phyloP scores from a whole-genome alignment of 2,329 filamentous ascomycete species.

The Leptosphaerulina australis region DNA sequence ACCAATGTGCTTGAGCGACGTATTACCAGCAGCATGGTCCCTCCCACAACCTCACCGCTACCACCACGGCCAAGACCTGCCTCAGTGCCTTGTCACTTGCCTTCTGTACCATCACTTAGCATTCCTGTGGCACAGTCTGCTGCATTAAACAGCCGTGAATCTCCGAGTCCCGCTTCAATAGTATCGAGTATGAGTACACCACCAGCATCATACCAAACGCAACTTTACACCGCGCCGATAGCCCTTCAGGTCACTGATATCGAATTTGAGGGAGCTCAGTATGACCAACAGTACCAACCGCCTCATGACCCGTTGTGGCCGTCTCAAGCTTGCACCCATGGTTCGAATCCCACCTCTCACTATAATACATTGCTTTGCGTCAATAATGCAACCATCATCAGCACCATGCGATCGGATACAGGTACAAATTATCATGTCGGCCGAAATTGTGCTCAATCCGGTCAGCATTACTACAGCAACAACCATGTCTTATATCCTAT shows the following conservation, averaged over 20 bases:
- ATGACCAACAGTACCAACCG: slow-evolving; percentile 34
- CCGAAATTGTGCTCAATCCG: not conserved
- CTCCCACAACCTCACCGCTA: slow-evolving; percentile 28
- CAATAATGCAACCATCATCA: slow-evolving; percentile 54
- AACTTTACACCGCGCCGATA: slow-evolving; percentile 30
- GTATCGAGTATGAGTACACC: slow-evolving; percentile 42
- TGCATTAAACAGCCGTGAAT: slow-evolving; percentile 35
- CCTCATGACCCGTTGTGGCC: slow-evolving; percentile 31
- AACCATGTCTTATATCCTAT: slow-evolving; percentile 4
- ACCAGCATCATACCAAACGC: slow-evolving; percentile 28
- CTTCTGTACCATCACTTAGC: slow-evolving; percentile 29
- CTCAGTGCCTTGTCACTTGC: slow-evolving; percentile 25
- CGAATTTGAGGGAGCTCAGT: slow-evolving; percentile 33
- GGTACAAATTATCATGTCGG: not conserved
- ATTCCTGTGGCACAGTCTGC: slow-evolving; percentile 31
- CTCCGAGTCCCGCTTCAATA: slow-evolving; percentile 41
- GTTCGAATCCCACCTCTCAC: slow-evolving; percentile 24
- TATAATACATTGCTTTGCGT: slow-evolving; percentile 46
- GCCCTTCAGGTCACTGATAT: slow-evolving; percentile 30
- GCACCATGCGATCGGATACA: slow-evolving; percentile 50
- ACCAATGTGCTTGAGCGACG: slow-evolving; percentile 42
- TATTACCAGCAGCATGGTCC: slow-evolving; percentile 28
- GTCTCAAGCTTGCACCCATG: slow-evolving; percentile 26
- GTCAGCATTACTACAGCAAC: slow-evolving; percentile 9
- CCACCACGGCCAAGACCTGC: slow-evolving; percentile 21